Evolutionary conservation across 1,284 basidiomycete species (phyloP).

Genomic region (Pseudozyma sp.): DNA sequence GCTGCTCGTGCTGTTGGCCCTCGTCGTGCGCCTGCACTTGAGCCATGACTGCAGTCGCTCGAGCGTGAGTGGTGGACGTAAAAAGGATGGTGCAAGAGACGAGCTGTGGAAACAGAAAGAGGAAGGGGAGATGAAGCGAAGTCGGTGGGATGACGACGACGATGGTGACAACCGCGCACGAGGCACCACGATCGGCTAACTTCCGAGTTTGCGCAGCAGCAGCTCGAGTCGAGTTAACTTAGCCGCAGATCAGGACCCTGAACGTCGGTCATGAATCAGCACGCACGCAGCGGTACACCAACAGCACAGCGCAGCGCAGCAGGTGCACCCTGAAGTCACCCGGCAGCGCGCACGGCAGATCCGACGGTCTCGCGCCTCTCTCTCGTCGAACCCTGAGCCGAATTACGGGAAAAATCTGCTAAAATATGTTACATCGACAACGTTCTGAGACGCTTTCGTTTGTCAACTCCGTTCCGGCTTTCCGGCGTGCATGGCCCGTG

Average conservation of each 20-base stretch:
- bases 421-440: not conserved
- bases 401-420: not conserved
- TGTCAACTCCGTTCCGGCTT: not conserved
- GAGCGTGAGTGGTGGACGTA: not conserved
- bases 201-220: too few species aligned
- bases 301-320: not conserved
- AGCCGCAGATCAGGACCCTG: slow-evolving; percentile 6
- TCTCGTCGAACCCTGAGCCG: slow-evolving; percentile 14
- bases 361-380: not conserved
- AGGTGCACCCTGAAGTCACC: not conserved
- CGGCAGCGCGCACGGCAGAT: too few species aligned
- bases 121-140: not conserved
- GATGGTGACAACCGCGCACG: not conserved
- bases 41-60: slow-evolving; percentile 2
- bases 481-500: slow-evolving; percentile 1
- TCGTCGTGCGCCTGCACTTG: not conserved
- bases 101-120: not conserved
- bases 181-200: too few species aligned
- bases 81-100: not conserved
- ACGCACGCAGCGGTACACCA: not conserved
- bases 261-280: slow-evolving; percentile 7
- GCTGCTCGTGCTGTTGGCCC: not conserved
- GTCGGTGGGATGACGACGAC: not conserved
- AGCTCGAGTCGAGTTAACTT: not conserved
- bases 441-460: not conserved